Evolutionary conservation across 371 early-diverging fungal genomes (phyloP).

Genomic region (Capniomyces stellatus): DNA sequence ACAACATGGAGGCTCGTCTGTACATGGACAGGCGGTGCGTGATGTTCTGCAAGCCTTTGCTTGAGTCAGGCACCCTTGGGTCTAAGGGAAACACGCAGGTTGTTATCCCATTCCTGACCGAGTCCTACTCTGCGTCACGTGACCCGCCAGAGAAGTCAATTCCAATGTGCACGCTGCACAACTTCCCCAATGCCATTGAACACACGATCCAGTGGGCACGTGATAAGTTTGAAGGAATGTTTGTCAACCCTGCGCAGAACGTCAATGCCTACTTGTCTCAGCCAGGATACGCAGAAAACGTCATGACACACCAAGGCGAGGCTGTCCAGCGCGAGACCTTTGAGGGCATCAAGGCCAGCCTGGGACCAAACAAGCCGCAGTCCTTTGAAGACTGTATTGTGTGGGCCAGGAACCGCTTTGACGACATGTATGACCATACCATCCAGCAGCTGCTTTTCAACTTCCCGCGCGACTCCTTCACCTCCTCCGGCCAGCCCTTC

Average conservation of each 20-base stretch:
- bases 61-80: slow-evolving; percentile 99
- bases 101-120: slow-evolving; percentile 87
- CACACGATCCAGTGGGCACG: slow-evolving; percentile 99
- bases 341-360: slow-evolving; percentile 42
- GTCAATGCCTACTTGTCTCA: slow-evolving; percentile 79
- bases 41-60: slow-evolving; percentile 81
- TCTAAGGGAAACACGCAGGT: slow-evolving; percentile 99
- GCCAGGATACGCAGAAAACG: slow-evolving; percentile 52
- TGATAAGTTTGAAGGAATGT: slow-evolving; percentile 92
- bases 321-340: slow-evolving; percentile 45
- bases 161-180: slow-evolving; percentile 99
- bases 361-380: slow-evolving; percentile 59
- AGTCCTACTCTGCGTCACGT: slow-evolving; percentile 95
- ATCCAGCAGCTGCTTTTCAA: slow-evolving; percentile 87
- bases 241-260: slow-evolving; percentile 80
- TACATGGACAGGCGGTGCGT: slow-evolving; percentile 98
- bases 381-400: slow-evolving; percentile 78
- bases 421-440: slow-evolving; percentile 80
- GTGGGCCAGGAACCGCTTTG: slow-evolving; percentile 87
- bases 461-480: slow-evolving; percentile 87
- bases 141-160: slow-evolving; percentile 99
- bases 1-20: slow-evolving; percentile 97
- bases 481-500: slow-evolving; percentile 87
- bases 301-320: slow-evolving; percentile 52
- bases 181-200: slow-evolving; percentile 98